Evolutionary conservation across 306 rosid genomes (phyloP), one percentile per base, ranked within the genome.

Genomic region (Fagus crenata): DNA sequence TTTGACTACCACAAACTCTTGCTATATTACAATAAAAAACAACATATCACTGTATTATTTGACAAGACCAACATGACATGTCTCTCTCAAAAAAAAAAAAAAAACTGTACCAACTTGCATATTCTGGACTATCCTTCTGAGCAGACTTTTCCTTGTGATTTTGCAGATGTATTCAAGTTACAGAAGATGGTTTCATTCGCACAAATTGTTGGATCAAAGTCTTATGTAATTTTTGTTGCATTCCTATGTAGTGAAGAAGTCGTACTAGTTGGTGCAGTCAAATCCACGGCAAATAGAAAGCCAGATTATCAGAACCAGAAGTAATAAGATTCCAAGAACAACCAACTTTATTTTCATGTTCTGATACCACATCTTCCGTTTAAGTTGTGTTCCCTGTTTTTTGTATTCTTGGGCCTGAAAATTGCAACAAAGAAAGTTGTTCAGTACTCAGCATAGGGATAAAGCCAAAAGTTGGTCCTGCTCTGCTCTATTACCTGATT

Each of bases 281-380:
- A 93, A 93, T 80, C 98, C 98, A 65, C 83, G 96, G 72, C 98
- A 91, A 73, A 90, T 81, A 60, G 98, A 93, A 70, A 93, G 89
- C 98, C 97, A 93, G 82, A 91, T 93, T 80, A 93, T 75, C 49
- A 93, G 86, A 67, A 91, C 77, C 51, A 93, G 88, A 67, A 87
- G 79, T 82, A 93, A 68, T 85, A 91, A 71, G 81, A 93, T 85
- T 67, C 90, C 97, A 49, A 95, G 84, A 83, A 95, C 90, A 70
- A 89, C 89, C 85, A 95, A 75, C 82, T 95, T 95, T 81, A 90
- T 86, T 86, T 95, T 95, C 97, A 95, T 95, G 84, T 95, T 95
- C 77, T 95, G 97, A 77, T 89, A 95, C 99, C 99, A 95, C 97
- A 95, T 89, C 80, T 92, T 92, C 79, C 90, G 86, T 55, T 89